Evolutionary conservation across 1,139 yeast genomes (phyloP).

Genomic region (Yarrowia galli): DNA sequence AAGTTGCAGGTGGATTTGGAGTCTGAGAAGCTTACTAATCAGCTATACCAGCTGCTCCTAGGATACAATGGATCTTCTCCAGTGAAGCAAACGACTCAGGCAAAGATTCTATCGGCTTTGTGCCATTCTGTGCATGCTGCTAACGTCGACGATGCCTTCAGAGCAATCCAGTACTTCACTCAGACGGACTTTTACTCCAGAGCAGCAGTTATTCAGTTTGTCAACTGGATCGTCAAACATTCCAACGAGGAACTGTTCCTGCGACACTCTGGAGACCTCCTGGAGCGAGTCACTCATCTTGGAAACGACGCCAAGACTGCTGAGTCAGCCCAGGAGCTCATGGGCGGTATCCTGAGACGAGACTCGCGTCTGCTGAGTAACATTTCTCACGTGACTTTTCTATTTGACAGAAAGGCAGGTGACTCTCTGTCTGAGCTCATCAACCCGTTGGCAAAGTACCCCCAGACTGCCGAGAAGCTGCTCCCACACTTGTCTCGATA

Average conservation of each 20-base stretch:
- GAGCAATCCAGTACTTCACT: slow-evolving; percentile 32
- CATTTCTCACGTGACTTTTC: slow-evolving; percentile 64
- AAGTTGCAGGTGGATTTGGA: slow-evolving; percentile 64
- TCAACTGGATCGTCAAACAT: slow-evolving; percentile 55
- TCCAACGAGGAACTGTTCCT: slow-evolving; percentile 26
- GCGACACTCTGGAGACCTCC: slow-evolving; percentile 12
- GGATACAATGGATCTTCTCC: slow-evolving; percentile 50
- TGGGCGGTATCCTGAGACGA: slow-evolving; percentile 68
- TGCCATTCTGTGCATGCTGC: slow-evolving; percentile 34
- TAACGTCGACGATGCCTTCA: slow-evolving; percentile 21
- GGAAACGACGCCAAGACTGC: slow-evolving; percentile 49
- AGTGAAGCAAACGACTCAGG: slow-evolving; percentile 53
- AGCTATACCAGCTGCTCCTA: slow-evolving; percentile 57
- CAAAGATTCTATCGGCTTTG: slow-evolving; percentile 23
- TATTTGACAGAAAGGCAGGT: slow-evolving; percentile 73
- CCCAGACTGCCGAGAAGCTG: slow-evolving; percentile 25
- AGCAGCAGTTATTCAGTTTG: slow-evolving; percentile 53
- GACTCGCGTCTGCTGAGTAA: slow-evolving; percentile 53
- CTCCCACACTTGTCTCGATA: slow-evolving; percentile 1
- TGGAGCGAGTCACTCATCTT: slow-evolving; percentile 49
- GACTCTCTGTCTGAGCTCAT: slow-evolving; percentile 53
- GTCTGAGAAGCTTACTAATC: slow-evolving; percentile 54
- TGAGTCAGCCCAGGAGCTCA: slow-evolving; percentile 74
- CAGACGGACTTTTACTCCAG: slow-evolving; percentile 36
- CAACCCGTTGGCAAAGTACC: slow-evolving; percentile 30